Evolutionary conservation across 805 yeast species (phyloP).

Genomic region (Teunomyces tritomae): DNA sequence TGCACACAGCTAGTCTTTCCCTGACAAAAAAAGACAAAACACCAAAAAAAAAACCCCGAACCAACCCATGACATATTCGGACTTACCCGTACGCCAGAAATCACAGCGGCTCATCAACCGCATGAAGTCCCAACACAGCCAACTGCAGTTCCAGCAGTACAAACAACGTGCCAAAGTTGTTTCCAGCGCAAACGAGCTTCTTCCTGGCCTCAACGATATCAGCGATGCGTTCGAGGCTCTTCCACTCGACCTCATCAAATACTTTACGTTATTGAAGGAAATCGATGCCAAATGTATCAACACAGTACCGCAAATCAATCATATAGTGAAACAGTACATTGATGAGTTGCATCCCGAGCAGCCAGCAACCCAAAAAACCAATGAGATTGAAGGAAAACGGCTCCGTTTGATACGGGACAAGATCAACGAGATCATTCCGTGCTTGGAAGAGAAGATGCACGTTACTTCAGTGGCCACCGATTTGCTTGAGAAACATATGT

Average conservation of each 20-base stretch:
- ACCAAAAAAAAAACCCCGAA: neutral
- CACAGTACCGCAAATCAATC: conserved; percentile 64
- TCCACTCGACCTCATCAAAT: conserved; percentile 78
- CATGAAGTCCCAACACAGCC: conserved; percentile 17
- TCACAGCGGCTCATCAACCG: conserved; percentile 29
- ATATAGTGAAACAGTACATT: conserved; percentile 50
- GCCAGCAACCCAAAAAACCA: neutral
- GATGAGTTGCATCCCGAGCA: conserved; percentile 15
- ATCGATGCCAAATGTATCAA: conserved; percentile 91
- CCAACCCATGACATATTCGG: conserved; percentile 15
- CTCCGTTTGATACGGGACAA: conserved; percentile 42
- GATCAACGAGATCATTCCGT: conserved; percentile 75
- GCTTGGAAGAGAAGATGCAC: conserved; percentile 95
- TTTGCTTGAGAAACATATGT: conserved; percentile 62
- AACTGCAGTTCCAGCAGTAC: conserved; percentile 33
- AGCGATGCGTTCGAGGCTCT: conserved; percentile 88
- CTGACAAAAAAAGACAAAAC: neutral
- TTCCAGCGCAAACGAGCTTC: conserved; percentile 34
- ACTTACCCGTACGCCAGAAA: conserved; percentile 32
- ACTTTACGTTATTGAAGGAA: conserved; percentile 84
- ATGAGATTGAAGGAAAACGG: conserved; percentile 23
- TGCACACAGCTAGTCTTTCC: neutral
- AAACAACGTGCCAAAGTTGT: conserved; percentile 32
- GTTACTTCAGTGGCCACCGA: conserved; percentile 91
- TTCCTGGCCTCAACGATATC: conserved; percentile 88